Evolutionary conservation across 1,284 basidiomycete species (phyloP).

Genomic region (Malassezia yamatoensis): DNA sequence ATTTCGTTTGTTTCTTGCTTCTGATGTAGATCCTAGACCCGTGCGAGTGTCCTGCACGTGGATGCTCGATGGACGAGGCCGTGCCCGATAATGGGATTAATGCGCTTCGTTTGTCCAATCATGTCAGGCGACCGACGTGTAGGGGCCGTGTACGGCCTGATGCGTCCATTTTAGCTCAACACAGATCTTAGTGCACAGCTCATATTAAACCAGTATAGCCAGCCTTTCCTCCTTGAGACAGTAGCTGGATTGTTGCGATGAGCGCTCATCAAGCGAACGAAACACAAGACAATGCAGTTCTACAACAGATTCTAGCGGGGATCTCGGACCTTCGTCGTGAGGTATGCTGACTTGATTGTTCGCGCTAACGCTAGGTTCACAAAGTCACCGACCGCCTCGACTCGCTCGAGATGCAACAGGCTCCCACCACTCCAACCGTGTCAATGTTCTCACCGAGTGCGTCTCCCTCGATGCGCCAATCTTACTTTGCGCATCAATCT

Average conservation of each 20-base stretch:
- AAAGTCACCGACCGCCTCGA: conserved; percentile 16
- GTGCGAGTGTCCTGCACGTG: too few relatives aligned
- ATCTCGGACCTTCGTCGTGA: conserved; percentile 38
- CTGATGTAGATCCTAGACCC: too few relatives aligned
- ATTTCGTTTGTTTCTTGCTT: too few relatives aligned
- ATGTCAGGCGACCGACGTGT: too few relatives aligned
- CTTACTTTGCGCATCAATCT: conserved; percentile 19
- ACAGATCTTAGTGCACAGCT: too few relatives aligned
- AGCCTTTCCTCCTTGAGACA: neutral
- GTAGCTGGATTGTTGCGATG: neutral
- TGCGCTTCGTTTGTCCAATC: too few relatives aligned
- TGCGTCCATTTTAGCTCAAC: too few relatives aligned
- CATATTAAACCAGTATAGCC: neutral
- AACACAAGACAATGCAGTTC: conserved; percentile 10
- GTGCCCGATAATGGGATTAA: too few relatives aligned
- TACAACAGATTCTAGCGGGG: conserved; percentile 36
- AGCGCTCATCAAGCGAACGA: neutral
- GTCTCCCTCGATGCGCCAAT: conserved; percentile 27
- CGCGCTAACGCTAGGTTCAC: conserved; percentile 1
- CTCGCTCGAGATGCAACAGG: conserved; percentile 6
- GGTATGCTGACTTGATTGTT: conserved; percentile 16
- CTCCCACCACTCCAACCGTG: conserved; percentile 3
- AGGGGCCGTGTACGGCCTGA: too few relatives aligned
- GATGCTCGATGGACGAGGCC: too few relatives aligned
- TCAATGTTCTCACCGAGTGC: conserved; percentile 14